A percentile compares a stretch with the other conserved stretches of the same genome.
These are phyloP conservation scores for Canavalia ensiformis DNA, from an alignment of 306 rosid species.

Conservation along the genomic window DNA sequence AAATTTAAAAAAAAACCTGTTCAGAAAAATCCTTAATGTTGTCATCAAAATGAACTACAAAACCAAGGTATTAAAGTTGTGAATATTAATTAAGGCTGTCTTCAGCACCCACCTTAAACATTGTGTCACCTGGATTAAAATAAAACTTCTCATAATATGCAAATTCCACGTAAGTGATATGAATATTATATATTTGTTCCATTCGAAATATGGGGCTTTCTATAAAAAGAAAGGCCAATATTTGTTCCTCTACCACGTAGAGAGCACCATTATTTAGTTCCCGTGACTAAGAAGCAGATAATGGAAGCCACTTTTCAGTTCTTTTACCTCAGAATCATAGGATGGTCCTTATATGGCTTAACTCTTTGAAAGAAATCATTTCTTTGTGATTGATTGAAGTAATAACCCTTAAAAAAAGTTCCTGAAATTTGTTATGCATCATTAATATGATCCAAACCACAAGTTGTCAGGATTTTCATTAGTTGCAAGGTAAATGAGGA, in stretches of 20 bases:
- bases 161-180: not conserved
- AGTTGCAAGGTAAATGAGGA: too few species aligned
- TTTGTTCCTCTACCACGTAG: slow-evolving; percentile 14
- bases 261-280: slow-evolving; percentile 14
- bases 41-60: slow-evolving; percentile 5
- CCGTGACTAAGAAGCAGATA: slow-evolving; percentile 27
- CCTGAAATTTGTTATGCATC: slow-evolving; percentile 60
- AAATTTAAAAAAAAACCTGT: slow-evolving; percentile 64
- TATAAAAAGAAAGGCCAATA: slow-evolving; percentile 45
- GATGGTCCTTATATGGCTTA: slow-evolving; percentile 71
- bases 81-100: slow-evolving; percentile 19
- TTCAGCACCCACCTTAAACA: slow-evolving; percentile 74
- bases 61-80: slow-evolving; percentile 28
- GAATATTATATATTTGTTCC: slow-evolving; percentile 70
- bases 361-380: slow-evolving; percentile 82
- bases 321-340: slow-evolving; percentile 77
- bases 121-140: slow-evolving; percentile 93
- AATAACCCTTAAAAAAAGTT: slow-evolving; percentile 89
- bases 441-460: slow-evolving; percentile 28
- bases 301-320: slow-evolving; percentile 25
- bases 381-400: slow-evolving; percentile 92
- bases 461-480: slow-evolving; percentile 26
- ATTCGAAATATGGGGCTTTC: slow-evolving; percentile 94
- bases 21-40: slow-evolving; percentile 43
- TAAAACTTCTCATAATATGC: slow-evolving; percentile 93